phyloP scores from a whole-genome alignment of 345 rosid genomes.

The Capsella bursapastoris region DNA sequence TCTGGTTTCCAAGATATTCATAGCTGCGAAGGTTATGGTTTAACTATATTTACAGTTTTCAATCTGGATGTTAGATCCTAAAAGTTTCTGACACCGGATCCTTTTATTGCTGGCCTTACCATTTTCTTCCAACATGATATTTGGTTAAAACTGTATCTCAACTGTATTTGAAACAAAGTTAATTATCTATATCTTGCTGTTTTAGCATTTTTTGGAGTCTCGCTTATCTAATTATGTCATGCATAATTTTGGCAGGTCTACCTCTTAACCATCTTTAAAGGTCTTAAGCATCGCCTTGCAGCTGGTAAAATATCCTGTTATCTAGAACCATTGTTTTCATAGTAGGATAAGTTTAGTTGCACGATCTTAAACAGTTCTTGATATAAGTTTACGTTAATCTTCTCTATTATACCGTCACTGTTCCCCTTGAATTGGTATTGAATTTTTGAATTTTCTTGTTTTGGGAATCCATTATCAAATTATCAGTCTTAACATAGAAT shows the following conservation, averaged over 20 bases:
- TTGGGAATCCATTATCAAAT: neutral
- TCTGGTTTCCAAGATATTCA: slow-evolving; percentile 7
- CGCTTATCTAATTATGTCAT: slow-evolving; percentile 10
- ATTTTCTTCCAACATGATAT: neutral
- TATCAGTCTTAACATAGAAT: neutral
- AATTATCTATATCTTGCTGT: neutral
- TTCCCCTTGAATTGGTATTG: neutral
- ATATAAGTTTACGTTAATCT: neutral
- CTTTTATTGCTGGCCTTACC: neutral
- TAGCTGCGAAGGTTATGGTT: slow-evolving; percentile 17
- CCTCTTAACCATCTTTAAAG: slow-evolving; percentile 76
- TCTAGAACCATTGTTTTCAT: slow-evolving; percentile 2
- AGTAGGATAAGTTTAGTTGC: neutral
- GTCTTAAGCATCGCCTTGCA: slow-evolving; percentile 93
- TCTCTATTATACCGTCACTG: neutral
- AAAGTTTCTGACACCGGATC: slow-evolving; percentile 6
- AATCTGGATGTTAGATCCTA: neutral
- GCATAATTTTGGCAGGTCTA: slow-evolving; percentile 67
- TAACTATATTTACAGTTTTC: neutral
- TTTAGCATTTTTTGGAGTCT: slow-evolving; percentile 6
- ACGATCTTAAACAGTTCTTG: slow-evolving; percentile 8
- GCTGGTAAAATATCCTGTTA: slow-evolving; percentile 60
- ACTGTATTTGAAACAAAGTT: neutral
- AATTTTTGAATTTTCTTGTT: neutral
- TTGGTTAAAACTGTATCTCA: neutral